Percentiles rank a stretch among this genome's conserved stretches.
These are phyloP conservation scores for Paecilomyces sp. DNA, from an alignment of 2,329 filamentous ascomycete genomes.

Conservation along the genomic window DNA sequence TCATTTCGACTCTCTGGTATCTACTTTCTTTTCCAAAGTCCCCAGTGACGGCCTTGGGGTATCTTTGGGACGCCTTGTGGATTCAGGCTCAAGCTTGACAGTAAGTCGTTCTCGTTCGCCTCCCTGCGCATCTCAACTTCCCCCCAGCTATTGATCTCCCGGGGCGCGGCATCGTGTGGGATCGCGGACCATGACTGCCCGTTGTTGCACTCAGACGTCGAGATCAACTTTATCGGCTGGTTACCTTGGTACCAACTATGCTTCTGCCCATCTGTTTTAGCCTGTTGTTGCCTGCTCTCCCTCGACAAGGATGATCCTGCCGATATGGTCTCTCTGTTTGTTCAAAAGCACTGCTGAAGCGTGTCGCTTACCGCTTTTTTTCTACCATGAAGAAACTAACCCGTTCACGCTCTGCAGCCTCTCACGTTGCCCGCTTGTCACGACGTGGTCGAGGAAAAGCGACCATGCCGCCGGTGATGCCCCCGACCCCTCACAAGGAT, in stretches of 20 bases:
- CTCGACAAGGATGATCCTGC: neutral
- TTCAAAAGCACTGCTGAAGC: neutral
- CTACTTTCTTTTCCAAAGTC: neutral
- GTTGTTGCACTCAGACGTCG: neutral
- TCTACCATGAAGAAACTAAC: slow-evolving; percentile 4
- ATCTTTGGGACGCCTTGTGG: neutral
- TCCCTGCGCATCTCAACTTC: neutral
- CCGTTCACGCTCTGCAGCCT: slow-evolving; percentile 3
- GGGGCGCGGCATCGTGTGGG: neutral
- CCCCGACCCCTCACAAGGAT: slow-evolving; percentile 48
- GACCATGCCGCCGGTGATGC: slow-evolving; percentile 30
- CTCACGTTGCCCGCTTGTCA: slow-evolving; percentile 5
- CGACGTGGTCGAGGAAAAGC: slow-evolving; percentile 1
- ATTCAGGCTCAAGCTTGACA: neutral
- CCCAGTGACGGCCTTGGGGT: neutral
- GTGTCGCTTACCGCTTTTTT: neutral
- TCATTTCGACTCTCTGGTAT: neutral
- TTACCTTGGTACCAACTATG: neutral
- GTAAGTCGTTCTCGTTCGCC: neutral
- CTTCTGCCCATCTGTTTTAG: neutral
- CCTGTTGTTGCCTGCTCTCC: neutral
- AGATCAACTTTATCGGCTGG: neutral
- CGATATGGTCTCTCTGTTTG: neutral
- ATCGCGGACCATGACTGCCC: neutral
- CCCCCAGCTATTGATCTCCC: neutral